These are phyloP conservation scores for Monosporozyma solicola DNA, from an alignment of 805 yeast genomes.

Conservation along the genomic window DNA sequence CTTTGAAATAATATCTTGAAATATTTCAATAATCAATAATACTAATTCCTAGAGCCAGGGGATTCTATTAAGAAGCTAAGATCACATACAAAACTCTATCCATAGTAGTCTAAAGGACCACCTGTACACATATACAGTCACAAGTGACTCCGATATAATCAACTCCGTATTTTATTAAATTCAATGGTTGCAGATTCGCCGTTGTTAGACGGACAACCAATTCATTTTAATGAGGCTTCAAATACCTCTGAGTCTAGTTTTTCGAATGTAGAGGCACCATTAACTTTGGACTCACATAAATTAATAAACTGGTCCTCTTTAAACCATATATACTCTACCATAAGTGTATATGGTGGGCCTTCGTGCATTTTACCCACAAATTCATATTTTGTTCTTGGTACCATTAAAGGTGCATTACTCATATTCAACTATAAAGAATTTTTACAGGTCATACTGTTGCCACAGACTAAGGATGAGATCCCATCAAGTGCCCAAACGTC, in stretches of 20 bases:
- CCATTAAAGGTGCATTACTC: slow-evolving; percentile 54
- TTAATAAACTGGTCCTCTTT: slow-evolving; percentile 3
- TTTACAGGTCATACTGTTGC: slow-evolving; percentile 33
- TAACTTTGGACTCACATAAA: neutral
- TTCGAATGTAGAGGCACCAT: neutral
- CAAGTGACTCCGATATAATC: too few relatives aligned
- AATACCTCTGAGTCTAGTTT: neutral
- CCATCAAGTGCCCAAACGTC: slow-evolving; percentile 4
- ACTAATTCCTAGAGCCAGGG: neutral
- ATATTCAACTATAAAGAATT: slow-evolving; percentile 64
- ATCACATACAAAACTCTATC: too few relatives aligned
- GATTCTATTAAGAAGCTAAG: neutral
- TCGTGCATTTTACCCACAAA: slow-evolving; percentile 37
- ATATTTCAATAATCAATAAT: neutral
- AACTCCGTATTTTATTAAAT: neutral
- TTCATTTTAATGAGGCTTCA: neutral
- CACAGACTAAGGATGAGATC: slow-evolving; percentile 4
- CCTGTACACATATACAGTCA: too few relatives aligned
- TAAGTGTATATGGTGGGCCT: slow-evolving; percentile 43
- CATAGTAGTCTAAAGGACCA: too few relatives aligned
- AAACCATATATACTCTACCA: slow-evolving; percentile 18
- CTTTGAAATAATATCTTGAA: neutral
- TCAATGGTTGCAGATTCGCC: neutral
- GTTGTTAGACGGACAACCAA: neutral
- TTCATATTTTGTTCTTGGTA: slow-evolving; percentile 52